Evolutionary conservation across 2,329 filamentous ascomycete genomes (phyloP), one percentile per base, ranked within the genome.

Genomic region (Colletotrichum coccodes): DNA sequence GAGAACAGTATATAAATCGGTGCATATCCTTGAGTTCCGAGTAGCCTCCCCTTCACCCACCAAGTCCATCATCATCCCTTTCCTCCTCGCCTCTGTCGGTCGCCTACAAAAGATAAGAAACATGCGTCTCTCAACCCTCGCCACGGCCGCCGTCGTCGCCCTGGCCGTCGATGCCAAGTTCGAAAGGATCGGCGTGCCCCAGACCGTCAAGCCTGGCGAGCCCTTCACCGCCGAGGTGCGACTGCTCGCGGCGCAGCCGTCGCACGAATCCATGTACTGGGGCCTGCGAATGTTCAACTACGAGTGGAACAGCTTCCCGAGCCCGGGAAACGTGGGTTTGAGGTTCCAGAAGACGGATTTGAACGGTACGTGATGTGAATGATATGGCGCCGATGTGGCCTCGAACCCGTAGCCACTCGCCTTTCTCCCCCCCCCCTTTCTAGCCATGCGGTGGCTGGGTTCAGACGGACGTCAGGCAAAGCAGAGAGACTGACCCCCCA

Each of bases 191-290:
- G 60, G 60, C 6, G 14, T 63, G 21, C 60, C 60, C 42, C 23
- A 46, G 30, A 44, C 38, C 21, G 57, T 63, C 60, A 57, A 57
- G 52, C n/a, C 40, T 2, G 60, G 60, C 28, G 60, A 63, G 7
- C 49, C 56, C 7, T 63, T 34, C 21, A 38, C 49, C 1, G 60
- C 60, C 14, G 8, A n/a, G 14, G 60, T 46, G 16, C 49, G n/a
- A 5, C 14, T 50, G 32, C 5, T 23, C 49, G 46, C 56, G 36
- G 18, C 34, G 50, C 38, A 57, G 50, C 52, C 60, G 23, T 46
- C 49, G 11, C 50, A 47, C n/a, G 49, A 63, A 0, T 6, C 38
- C 28, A 57, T 63, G 50, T 28, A 38, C 32, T 63, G 49, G 49
- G 60, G 60, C 40, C 8, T 46, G 11, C 21, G 21, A 3, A 11